These are phyloP conservation scores for Dioszegia crocea DNA, from an alignment of 768 basidiomycete genomes.

Conservation along the genomic window DNA sequence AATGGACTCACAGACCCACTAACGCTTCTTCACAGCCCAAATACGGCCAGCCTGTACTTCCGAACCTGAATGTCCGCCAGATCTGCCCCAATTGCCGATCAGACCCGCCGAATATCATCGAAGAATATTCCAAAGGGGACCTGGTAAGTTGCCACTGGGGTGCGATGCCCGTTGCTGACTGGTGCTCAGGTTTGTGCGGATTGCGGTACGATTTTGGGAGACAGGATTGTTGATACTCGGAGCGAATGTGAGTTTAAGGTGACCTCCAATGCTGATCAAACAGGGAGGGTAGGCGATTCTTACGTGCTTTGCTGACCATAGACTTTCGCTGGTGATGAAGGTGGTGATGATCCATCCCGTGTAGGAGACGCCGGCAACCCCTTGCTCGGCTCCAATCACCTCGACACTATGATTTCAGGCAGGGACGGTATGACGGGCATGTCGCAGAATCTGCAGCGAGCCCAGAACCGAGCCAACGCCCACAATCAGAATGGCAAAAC, in stretches of 20 bases:
- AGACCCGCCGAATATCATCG: constrained; percentile 87
- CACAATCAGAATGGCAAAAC: constrained; percentile 53
- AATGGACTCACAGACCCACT: not conserved
- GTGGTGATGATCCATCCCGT: constrained; percentile 98
- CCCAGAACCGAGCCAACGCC: constrained; percentile 65
- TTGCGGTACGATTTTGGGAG: constrained; percentile 79
- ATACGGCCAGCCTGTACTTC: constrained; percentile 40
- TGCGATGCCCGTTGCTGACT: not conserved
- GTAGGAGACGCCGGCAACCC: constrained; percentile 95
- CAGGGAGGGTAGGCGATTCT: constrained; percentile 32
- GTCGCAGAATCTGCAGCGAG: constrained; percentile 85
- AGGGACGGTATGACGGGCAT: constrained; percentile 91
- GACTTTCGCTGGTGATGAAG: constrained; percentile 99
- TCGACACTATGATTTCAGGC: constrained; percentile 92
- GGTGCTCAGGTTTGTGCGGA: constrained; percentile 45
- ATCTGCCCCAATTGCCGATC: constrained; percentile 95
- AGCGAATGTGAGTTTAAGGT: constrained; percentile 67
- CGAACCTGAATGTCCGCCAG: constrained; percentile 47
- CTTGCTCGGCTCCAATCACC: constrained; percentile 88
- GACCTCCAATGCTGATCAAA: not conserved
- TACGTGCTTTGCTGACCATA: constrained; percentile 43
- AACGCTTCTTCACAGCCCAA: constrained; percentile 25
- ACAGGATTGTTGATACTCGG: constrained; percentile 92
- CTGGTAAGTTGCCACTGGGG: constrained; percentile 73
- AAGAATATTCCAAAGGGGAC: constrained; percentile 97